Evolutionary conservation across 495 filamentous ascomycete genomes (phyloP).

Genomic region (Lophiotrema nucula): DNA sequence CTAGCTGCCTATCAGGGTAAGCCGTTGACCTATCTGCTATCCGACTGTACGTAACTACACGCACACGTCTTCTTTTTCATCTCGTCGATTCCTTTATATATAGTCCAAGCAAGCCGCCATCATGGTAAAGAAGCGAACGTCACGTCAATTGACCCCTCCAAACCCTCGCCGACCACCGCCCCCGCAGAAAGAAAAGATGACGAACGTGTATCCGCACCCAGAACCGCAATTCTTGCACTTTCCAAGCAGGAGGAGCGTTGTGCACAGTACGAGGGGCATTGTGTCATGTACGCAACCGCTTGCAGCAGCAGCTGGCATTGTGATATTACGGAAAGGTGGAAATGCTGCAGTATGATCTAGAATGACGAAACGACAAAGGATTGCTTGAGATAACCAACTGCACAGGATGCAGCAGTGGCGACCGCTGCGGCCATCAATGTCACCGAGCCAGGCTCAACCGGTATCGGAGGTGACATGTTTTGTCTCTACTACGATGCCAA

Average conservation of each 20-base stretch:
- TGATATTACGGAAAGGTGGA: conserved; percentile 78
- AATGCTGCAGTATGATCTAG: conserved; percentile 69
- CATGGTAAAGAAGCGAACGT: not conserved
- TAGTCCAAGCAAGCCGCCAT: not conserved
- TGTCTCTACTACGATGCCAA: conserved; percentile 88
- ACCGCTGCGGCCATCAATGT: conserved; percentile 87
- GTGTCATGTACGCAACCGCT: conserved; percentile 89
- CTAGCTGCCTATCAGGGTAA: not conserved
- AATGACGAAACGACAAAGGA: too few relatives aligned
- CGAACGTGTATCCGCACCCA: conserved; percentile 59
- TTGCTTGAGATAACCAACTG: conserved; percentile 6
- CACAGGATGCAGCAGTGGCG: conserved; percentile 94
- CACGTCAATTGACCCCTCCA: not conserved
- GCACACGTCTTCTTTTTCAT: not conserved
- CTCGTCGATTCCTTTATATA: not conserved
- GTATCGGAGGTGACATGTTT: conserved; percentile 99
- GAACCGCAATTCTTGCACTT: conserved; percentile 66
- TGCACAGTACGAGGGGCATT: conserved; percentile 91
- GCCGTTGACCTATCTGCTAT: not conserved
- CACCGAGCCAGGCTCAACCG: conserved; percentile 88
- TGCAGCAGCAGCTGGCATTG: conserved; percentile 82
- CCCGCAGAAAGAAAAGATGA: conserved; percentile 8
- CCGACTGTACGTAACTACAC: too few relatives aligned
- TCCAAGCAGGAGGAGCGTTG: conserved; percentile 81
- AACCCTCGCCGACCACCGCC: not conserved